Evolutionary conservation across 106 monocot genomes (phyloP).

Genomic region (Dioscorea alata): DNA sequence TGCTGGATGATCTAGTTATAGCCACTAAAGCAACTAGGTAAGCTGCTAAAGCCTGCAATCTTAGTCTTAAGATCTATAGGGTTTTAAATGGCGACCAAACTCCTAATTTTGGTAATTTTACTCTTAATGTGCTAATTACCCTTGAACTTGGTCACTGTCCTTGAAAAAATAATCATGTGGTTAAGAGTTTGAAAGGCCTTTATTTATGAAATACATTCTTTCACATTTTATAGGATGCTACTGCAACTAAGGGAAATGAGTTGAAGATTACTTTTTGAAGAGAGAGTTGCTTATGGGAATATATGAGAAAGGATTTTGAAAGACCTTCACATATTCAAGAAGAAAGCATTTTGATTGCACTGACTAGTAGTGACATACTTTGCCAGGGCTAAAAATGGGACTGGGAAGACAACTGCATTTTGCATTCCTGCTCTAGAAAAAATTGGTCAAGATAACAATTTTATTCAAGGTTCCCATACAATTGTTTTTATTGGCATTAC

Average conservation of each 20-base stretch:
- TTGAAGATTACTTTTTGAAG: slow-evolving; percentile 97
- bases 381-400: slow-evolving; percentile 98
- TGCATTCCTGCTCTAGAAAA: slow-evolving; percentile 94
- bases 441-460: slow-evolving; percentile 81
- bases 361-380: slow-evolving; percentile 91
- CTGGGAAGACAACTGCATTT: slow-evolving; percentile 93
- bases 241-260: slow-evolving; percentile 97
- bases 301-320: slow-evolving; percentile 95
- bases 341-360: slow-evolving; percentile 90
- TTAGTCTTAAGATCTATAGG: too few relatives aligned
- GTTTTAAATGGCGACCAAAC: too few relatives aligned
- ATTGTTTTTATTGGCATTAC: neutral
- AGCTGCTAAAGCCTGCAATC: too few relatives aligned
- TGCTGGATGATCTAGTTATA: too few relatives aligned
- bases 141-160: too few relatives aligned
- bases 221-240: slow-evolving; percentile 64
- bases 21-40: too few relatives aligned
- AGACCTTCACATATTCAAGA: slow-evolving; percentile 95
- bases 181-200: neutral
- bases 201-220: neutral
- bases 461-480: slow-evolving; percentile 66
- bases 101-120: too few relatives aligned
- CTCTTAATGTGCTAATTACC: neutral
- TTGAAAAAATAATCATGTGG: neutral
- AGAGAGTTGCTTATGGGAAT: slow-evolving; percentile 97